Evolutionary conservation across 2,329 filamentous ascomycete species (phyloP).

Genomic region (Pseudogymnoascus sp.): DNA sequence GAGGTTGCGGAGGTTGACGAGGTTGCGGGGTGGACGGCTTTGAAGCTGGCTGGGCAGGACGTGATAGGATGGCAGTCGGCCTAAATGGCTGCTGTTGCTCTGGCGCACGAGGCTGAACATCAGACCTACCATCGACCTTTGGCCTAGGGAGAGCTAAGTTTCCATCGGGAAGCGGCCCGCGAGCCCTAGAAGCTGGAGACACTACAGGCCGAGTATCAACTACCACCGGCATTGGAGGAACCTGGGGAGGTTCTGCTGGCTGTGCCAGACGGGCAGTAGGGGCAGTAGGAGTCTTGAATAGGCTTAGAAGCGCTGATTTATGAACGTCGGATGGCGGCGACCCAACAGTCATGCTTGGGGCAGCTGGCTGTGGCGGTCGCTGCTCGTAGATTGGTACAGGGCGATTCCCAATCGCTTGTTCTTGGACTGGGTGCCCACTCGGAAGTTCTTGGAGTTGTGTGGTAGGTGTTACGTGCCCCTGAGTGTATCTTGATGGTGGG

Average conservation of each 20-base stretch:
- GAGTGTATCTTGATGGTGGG: slow-evolving; percentile 16
- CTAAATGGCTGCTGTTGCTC: neutral
- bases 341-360: slow-evolving; percentile 13
- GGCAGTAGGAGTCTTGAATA: slow-evolving; percentile 26
- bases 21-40: slow-evolving; percentile 7
- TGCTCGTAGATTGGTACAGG: slow-evolving; percentile 14
- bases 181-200: slow-evolving; percentile 23
- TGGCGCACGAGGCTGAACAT: slow-evolving; percentile 14
- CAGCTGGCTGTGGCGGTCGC: slow-evolving; percentile 14
- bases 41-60: neutral
- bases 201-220: slow-evolving; percentile 12
- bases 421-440: slow-evolving; percentile 10
- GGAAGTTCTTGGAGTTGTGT: slow-evolving; percentile 23
- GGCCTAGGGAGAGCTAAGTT: slow-evolving; percentile 13
- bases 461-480: slow-evolving; percentile 11
- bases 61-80: slow-evolving; percentile 3
- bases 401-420: neutral
- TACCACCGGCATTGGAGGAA: neutral
- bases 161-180: slow-evolving; percentile 19
- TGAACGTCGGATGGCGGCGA: slow-evolving; percentile 23
- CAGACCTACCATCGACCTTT: neutral
- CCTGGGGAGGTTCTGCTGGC: neutral
- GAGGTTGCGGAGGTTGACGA: neutral
- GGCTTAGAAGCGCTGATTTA: slow-evolving; percentile 24
- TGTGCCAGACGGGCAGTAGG: slow-evolving; percentile 18